Base-by-base conservation (phyloP, 176 grass and related monocot genomes). In the Bonia amplexicaulis region DNA sequence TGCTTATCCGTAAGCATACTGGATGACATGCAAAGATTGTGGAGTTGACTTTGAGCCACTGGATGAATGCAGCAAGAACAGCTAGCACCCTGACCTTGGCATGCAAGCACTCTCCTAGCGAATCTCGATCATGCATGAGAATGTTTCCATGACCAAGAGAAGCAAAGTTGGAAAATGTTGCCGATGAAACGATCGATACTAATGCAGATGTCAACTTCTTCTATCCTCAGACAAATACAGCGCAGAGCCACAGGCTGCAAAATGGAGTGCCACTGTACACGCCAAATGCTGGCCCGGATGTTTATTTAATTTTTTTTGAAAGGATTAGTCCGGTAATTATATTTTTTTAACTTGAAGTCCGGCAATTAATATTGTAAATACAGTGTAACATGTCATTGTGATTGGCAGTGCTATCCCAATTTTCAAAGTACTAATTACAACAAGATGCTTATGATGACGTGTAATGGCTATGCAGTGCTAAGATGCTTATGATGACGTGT, bases 191-290 rank as follows among this genome's bases (percentile, higher is more conserved):
- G 45, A 59, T 31, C 39, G 37, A 3, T 48, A 19, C 46, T 29
- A 66, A 61, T 29, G n/a, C 71, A 69, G 26, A 74, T 87, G 70
- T 76, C 78, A 87, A 59, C 61, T 82, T 74, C 59, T 81, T 81
- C 58, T 41, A 66, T 74, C 60, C 35, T 57, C 85, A 74, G 46
- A 72, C 66, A 77, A 44, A 48, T 69, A 69, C 61, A 76, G 65
- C 65, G 37, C 47, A 61, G 27, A 77, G 35, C 48, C 65, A 69
- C 46, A 54, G 20, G 22, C 31, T 69, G 40, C 35, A 69, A 9
- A 55, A 26, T 20, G 20, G 13, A 23, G 33, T 37, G 61, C 42
- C 77, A 66, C 55, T 81, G 12, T 19, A 33, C 48, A 69, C 33
- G 65, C 48, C 48, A 81, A 40, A 55, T 41, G 64, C 13, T 68